Percentiles rank a stretch among this genome's conserved stretches.
These are phyloP conservation scores for Tephrocybe sp. DNA, from an alignment of 768 basidiomycete species.

Conservation along the genomic window DNA sequence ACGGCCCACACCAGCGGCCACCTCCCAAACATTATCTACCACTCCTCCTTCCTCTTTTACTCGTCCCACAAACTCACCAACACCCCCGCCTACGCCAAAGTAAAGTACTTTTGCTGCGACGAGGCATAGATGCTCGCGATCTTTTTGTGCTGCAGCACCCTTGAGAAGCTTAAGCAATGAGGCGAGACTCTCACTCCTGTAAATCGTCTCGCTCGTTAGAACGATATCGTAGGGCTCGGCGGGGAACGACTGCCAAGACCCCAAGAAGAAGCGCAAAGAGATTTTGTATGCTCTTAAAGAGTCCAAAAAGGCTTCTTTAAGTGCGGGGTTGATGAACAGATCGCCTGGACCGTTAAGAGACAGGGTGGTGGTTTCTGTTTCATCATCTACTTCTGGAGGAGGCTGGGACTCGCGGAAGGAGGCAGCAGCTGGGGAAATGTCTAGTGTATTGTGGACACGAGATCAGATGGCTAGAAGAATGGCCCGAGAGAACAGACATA, in stretches of 20 bases:
- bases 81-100: slow-evolving; percentile 92
- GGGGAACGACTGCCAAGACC: slow-evolving; percentile 71
- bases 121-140: slow-evolving; percentile 45
- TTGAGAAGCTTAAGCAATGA: slow-evolving; percentile 56
- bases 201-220: slow-evolving; percentile 93
- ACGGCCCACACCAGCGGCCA: slow-evolving; percentile 66
- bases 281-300: slow-evolving; percentile 57
- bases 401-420: slow-evolving; percentile 33
- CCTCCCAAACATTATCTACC: slow-evolving; percentile 65
- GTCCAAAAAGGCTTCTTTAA: slow-evolving; percentile 60
- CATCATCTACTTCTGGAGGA: slow-evolving; percentile 14
- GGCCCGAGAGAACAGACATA: slow-evolving; percentile 34
- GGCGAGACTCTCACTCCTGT: slow-evolving; percentile 61
- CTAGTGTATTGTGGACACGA: slow-evolving; percentile 27
- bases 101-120: slow-evolving; percentile 92
- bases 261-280: slow-evolving; percentile 71
- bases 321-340: slow-evolving; percentile 59
- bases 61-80: slow-evolving; percentile 65
- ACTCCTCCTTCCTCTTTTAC: slow-evolving; percentile 44
- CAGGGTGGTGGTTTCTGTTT: slow-evolving; percentile 24
- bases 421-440: slow-evolving; percentile 57
- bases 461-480: neutral
- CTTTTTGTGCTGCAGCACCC: slow-evolving; percentile 23
- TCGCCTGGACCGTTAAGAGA: slow-evolving; percentile 28
- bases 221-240: slow-evolving; percentile 59